Evolutionary conservation across 2,329 filamentous ascomycete species (phyloP), one percentile per base, ranked within the genome.

Genomic region (Epichloe gansuensis): DNA sequence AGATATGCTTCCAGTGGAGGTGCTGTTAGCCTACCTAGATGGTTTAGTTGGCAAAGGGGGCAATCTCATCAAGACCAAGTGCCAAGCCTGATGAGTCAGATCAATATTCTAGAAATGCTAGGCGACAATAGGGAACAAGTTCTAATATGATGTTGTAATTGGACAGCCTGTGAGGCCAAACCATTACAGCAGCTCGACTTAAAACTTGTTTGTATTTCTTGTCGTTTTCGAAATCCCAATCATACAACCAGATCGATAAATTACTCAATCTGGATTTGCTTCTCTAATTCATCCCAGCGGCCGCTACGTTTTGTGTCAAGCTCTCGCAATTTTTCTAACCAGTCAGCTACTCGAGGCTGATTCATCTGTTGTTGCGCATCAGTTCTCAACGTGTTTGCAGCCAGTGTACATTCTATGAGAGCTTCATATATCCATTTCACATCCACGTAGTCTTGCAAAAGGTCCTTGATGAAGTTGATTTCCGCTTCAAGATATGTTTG

Each of bases 341-440:
- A 87, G 44, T 57, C 61, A 46, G 65, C 60, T 42, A 84, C 65
- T 48, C 46, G 38, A 6, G 9, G 12, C 38, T 12, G 38, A 9
- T 79, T 73, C 8, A 61, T 60, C 54, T 68, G 67, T 56, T 78
- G 72, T 5, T 70, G 63, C 2, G 55, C 53, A 9, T 58, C 57
- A 3, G 64, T 74, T 53, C 66, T 61, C 45, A 69, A 60, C 67
- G 69, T 67, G 59, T 75, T 45, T 3, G 34, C 45, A 8, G 52
- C 45, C 34, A 84, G 63, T 1, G 83, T 82, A 62, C 88, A 89
- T 56, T 88, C 81, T 25, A 97, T 75, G 49, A 97, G 72, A 5
- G 85, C 85, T 67, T 95, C 87, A 63, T 95, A 95, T 44, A 95
- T 86, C 80, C 89, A 93, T 68, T 95, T 94, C 65, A 71, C 64